A percentile compares a stretch with the other conserved stretches of the same genome.
These are phyloP conservation scores for Colletotrichum nymphaeae DNA, from an alignment of 2,329 filamentous ascomycete species.

Conservation along the genomic window DNA sequence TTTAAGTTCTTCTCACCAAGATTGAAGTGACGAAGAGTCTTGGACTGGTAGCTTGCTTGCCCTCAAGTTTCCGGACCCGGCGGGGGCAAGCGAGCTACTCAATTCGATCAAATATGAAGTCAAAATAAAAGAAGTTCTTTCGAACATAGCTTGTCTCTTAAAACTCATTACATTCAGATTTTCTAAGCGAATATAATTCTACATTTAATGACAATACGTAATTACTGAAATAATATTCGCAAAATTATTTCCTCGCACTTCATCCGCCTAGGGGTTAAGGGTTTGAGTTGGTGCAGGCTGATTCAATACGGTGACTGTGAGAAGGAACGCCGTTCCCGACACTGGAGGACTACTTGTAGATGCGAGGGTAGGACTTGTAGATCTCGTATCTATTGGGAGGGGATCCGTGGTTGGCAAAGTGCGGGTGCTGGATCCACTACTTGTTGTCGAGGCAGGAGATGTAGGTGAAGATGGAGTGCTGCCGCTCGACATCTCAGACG, in stretches of 20 bases:
- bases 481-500: neutral
- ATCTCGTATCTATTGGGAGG: too few relatives aligned
- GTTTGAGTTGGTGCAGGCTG: neutral
- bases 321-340: neutral
- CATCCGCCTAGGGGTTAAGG: neutral
- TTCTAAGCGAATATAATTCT: fast-evolving
- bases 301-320: neutral
- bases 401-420: neutral
- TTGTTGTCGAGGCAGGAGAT: neutral
- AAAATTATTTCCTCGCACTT: neutral
- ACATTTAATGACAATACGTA: neutral
- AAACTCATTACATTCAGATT: too few relatives aligned
- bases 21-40: too few relatives aligned
- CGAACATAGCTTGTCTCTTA: too few relatives aligned
- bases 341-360: neutral
- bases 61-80: too few relatives aligned
- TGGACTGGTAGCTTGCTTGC: too few relatives aligned
- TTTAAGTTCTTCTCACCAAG: too few relatives aligned
- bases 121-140: too few relatives aligned
- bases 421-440: too few relatives aligned
- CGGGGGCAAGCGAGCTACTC: too few relatives aligned
- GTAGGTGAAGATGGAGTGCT: neutral
- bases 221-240: neutral
- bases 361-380: neutral
- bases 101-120: too few relatives aligned